Percentiles rank a stretch among this genome's conserved stretches.
Conservation (phyloP, 768 basidiomycete genomes). For the Suillus occidentalis region DNA sequence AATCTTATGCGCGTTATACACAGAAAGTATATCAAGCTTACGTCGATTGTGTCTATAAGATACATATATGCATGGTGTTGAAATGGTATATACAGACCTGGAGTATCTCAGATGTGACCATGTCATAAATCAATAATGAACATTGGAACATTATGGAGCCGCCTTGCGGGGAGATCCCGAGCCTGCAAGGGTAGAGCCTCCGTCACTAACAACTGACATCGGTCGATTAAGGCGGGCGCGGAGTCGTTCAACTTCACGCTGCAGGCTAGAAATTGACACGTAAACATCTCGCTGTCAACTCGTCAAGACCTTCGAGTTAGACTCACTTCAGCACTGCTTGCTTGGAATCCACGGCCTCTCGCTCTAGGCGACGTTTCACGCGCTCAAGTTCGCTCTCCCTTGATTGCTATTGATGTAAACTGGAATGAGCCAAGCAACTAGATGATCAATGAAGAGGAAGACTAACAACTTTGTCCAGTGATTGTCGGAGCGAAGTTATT, state of each 20-base stretch:
- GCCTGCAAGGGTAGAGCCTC: constrained; percentile 6
- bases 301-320: background rate
- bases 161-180: constrained; percentile 29
- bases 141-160: constrained; percentile 18
- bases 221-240: constrained; percentile 65
- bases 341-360: constrained; percentile 73
- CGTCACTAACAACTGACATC: constrained; percentile 33
- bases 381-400: constrained; percentile 65
- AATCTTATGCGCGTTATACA: background rate
- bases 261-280: constrained; percentile 40
- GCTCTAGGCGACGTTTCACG: constrained; percentile 72
- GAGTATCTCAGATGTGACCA: background rate
- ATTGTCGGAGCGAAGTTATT: constrained; percentile 53
- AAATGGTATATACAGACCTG: constrained; percentile 1
- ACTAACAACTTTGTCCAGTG: constrained; percentile 64
- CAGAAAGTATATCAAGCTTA: background rate
- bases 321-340: constrained; percentile 68
- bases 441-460: background rate
- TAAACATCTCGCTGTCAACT: background rate
- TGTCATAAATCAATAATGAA: constrained; percentile 3
- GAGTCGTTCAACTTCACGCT: constrained; percentile 68
- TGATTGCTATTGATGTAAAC: constrained; percentile 53
- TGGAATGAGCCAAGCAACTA: constrained; percentile 5
- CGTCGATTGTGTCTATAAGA: background rate
- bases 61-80: background rate